Evolutionary conservation across 2,329 filamentous ascomycete genomes (phyloP), one percentile per base, ranked within the genome.

Genomic region (Huntiella omanensis): DNA sequence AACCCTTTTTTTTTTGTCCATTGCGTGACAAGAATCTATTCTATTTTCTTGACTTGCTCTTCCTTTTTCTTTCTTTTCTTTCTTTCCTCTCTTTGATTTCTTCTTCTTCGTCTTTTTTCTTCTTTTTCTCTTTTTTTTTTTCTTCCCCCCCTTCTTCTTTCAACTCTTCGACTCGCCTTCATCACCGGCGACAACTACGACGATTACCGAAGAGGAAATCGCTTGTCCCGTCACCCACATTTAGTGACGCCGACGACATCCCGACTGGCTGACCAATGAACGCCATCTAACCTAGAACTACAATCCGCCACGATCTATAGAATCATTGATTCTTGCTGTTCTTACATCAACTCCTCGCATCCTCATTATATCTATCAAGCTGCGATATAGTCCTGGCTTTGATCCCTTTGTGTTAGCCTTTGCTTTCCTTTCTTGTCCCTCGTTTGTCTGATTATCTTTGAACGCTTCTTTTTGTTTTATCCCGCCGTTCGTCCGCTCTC

Each of bases 51-150:
- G 33, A 5, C n/a, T 37, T 19, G 28, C 39, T 32, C 15, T 40
- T 39, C 32, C 34, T 33, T 40, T 10, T 43, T 40, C 17, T 16
- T 16, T 16, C 3, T 44, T 36, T 47, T 37, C 35, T 39, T 41
- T 28, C 39, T 34, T 32, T 33, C 28, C 11, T 44, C 37, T 41
- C 34, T 46, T 13, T 37, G 10, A 12, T 13, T 32, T 15, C 45
- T 35, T 33, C 48, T 22, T 34, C 6, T 40, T 37, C 37, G 35
- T 22, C 40, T 49, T 35, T 41, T 41, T 44, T 35, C 36, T 47
- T 49, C 19, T 36, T 17, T 34, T 38, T 34, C 11, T 7, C 15
- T 39, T 16, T 40, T 17, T 16, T 40, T 16, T 15, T 11, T 34
- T 45, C 40, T 33, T 11, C 44, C 28, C 10, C 15, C 13, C 39